Conservation (phyloP, 169 alveolate species). For the Neospora caninum region DNA sequence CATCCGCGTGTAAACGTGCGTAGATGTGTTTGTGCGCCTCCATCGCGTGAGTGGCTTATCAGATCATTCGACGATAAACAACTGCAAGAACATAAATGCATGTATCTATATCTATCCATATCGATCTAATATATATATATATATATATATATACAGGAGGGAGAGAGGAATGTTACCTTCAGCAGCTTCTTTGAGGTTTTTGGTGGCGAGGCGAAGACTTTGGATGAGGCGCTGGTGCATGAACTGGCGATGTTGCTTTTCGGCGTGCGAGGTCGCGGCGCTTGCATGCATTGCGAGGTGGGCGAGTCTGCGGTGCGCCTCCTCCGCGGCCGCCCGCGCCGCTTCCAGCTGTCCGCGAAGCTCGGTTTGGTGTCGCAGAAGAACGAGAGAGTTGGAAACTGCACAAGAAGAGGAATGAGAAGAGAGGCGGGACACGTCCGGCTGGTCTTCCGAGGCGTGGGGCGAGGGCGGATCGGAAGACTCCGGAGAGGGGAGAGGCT, state of each 20-base stretch:
- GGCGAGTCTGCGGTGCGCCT: constrained; percentile 10
- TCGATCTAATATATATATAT: not conserved
- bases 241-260: constrained; percentile 40
- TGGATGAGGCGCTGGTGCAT: not conserved
- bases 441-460: not conserved
- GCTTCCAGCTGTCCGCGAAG: constrained; percentile 20
- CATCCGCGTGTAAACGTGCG: too few species aligned
- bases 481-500: too few species aligned
- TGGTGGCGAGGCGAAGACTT: constrained; percentile 18
- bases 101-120: not conserved
- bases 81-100: not conserved
- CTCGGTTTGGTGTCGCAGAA: not conserved
- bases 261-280: constrained; percentile 52
- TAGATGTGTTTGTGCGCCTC: too few species aligned
- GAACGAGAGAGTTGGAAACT: not conserved
- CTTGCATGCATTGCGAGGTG: constrained; percentile 43
- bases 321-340: constrained; percentile 37
- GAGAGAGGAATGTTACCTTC: not conserved
- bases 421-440: not conserved
- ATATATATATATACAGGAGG: not conserved
- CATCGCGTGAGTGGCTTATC: too few species aligned
- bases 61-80: too few species aligned
- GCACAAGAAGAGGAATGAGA: not conserved
- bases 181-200: constrained; percentile 51
- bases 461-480: too few species aligned